These are phyloP conservation scores for Alternaria angustiovoidea DNA, from an alignment of 2,329 filamentous ascomycete species.

Conservation along the genomic window DNA sequence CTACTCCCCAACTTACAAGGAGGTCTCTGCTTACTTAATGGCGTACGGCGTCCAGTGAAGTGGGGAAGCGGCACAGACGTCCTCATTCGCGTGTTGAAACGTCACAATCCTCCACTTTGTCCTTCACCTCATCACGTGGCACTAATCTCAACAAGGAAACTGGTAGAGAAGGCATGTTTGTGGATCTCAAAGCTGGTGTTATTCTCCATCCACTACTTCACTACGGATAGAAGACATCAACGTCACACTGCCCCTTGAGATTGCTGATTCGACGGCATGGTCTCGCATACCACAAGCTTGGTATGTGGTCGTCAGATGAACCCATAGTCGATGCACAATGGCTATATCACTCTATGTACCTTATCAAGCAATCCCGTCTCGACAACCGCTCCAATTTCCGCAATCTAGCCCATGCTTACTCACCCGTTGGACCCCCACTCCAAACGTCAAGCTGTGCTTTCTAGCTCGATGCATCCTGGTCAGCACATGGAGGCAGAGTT, in stretches of 20 bases:
- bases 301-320: background rate
- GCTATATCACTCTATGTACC: background rate
- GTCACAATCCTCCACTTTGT: background rate
- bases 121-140: background rate
- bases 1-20: background rate
- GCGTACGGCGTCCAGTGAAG: background rate
- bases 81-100: background rate
- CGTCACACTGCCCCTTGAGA: too few species aligned
- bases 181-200: background rate
- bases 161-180: background rate
- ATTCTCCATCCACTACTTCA: background rate
- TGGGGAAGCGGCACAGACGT: background rate
- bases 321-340: background rate
- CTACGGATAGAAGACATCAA: too few species aligned
- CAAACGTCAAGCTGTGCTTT: background rate
- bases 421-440: background rate
- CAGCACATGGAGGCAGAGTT: background rate
- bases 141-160: background rate
- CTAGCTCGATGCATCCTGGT: background rate
- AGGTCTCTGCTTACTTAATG: background rate
- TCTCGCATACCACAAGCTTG: background rate
- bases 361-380: background rate
- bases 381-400: background rate
- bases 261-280: background rate
- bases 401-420: background rate